Percentiles rank a stretch among this genome's conserved stretches.
Evolutionary conservation across 495 filamentous ascomycete genomes (phyloP).

Genomic region (Chaetomium fimeti): DNA sequence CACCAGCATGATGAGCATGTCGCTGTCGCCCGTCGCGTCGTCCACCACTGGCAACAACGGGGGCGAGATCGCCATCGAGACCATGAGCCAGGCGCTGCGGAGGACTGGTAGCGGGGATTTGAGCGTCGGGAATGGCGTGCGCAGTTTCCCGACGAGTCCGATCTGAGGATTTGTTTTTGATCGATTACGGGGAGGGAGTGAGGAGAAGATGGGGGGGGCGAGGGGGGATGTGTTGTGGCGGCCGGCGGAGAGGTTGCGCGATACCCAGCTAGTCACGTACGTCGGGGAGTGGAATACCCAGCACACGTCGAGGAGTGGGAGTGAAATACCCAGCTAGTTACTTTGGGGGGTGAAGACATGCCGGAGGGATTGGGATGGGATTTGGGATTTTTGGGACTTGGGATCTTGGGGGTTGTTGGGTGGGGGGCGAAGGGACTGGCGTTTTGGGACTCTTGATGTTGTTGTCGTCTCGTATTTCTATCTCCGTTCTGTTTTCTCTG

Average conservation of each 20-base stretch:
- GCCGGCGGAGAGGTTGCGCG: slow-evolving; percentile 3
- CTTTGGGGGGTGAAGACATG: background rate
- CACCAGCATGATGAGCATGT: slow-evolving; percentile 30
- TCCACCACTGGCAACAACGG: background rate
- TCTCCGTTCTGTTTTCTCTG: background rate
- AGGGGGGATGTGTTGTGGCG: background rate
- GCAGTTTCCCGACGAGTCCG: slow-evolving; percentile 63
- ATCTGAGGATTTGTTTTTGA: slow-evolving; percentile 29
- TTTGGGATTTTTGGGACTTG: no score
- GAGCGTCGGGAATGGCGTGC: slow-evolving; percentile 48
- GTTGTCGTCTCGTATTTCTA: background rate
- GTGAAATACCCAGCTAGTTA: slow-evolving; percentile 13
- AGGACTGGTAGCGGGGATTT: slow-evolving; percentile 81
- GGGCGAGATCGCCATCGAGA: slow-evolving; percentile 81
- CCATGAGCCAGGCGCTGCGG: slow-evolving; percentile 82
- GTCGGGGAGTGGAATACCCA: no score
- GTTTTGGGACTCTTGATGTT: background rate
- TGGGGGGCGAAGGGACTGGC: no score
- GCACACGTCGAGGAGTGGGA: no score
- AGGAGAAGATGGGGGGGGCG: background rate
- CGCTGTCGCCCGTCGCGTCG: slow-evolving; percentile 21
- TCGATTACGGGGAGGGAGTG: background rate
- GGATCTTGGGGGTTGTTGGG: no score
- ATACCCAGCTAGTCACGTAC: slow-evolving; percentile 15
- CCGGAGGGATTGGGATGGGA: no score